Evolutionary conservation across 192 early-diverging fungal species (phyloP).

Genomic region (Coemansia sp.): DNA sequence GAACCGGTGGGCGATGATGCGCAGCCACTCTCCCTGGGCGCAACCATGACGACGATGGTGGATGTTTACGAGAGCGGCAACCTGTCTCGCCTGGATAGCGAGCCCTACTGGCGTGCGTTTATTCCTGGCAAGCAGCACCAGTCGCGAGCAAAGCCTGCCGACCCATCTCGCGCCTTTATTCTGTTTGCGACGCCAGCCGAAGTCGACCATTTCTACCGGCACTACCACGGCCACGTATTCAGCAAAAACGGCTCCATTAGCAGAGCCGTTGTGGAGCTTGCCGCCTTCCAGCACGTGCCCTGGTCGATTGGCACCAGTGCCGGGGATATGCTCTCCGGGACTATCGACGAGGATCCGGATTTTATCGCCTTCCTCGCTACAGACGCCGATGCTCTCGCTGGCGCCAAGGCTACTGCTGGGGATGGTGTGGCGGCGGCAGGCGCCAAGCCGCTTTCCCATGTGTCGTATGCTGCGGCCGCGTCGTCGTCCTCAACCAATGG

Average conservation of each 20-base stretch:
- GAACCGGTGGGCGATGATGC: not conserved
- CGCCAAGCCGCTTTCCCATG: not conserved
- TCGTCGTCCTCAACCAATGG: constrained; percentile 1
- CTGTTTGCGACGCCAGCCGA: constrained; percentile 32
- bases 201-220: constrained; percentile 33
- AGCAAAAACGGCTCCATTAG: constrained; percentile 22
- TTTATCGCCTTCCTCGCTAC: constrained; percentile 31
- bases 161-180: constrained; percentile 40
- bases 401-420: not conserved
- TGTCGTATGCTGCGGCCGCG: constrained; percentile 37
- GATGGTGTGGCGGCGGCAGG: not conserved
- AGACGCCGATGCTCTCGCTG: not conserved
- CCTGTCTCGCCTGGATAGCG: constrained; percentile 21
- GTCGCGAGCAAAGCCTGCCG: constrained; percentile 23
- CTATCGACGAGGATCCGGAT: constrained; percentile 29
- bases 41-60: not conserved
- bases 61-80: constrained; percentile 35
- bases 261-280: constrained; percentile 36
- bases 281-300: constrained; percentile 27
- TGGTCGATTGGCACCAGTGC: not conserved
- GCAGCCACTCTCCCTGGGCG: constrained; percentile 8
- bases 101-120: constrained; percentile 45
- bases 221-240: constrained; percentile 44
- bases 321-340: constrained; percentile 21
- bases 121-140: constrained; percentile 38